Conservation (phyloP, 768 basidiomycete genomes). For the Sutorius australiensis region DNA sequence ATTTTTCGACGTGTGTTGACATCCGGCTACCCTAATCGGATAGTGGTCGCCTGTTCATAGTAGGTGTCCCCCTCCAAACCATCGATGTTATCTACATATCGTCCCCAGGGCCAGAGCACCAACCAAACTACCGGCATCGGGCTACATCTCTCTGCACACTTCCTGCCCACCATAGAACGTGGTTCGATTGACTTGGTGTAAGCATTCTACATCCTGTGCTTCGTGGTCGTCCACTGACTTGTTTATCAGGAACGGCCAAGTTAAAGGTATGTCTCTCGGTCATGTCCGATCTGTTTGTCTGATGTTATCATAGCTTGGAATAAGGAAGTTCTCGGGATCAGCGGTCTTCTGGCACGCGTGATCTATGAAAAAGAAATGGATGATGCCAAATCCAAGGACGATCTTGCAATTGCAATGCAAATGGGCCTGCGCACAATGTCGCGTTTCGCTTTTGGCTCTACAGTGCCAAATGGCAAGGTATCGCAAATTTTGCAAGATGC, state of each 20-base stretch:
- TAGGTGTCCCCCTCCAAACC: neutral
- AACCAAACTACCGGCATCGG: conserved; percentile 84
- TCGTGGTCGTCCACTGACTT: neutral
- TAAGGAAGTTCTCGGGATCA: conserved; percentile 75
- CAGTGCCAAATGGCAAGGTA: conserved; percentile 27
- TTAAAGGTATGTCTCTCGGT: conserved; percentile 50
- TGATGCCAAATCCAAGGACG: neutral
- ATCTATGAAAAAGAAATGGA: conserved; percentile 81
- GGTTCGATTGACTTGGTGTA: conserved; percentile 87
- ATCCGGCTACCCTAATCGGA: neutral
- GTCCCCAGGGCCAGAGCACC: conserved; percentile 76
- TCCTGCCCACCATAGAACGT: conserved; percentile 93
- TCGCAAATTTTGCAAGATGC: conserved; percentile 13
- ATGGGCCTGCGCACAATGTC: conserved; percentile 65
- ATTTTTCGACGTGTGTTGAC: neutral
- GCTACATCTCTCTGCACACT: conserved; percentile 66
- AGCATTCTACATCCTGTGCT: conserved; percentile 21
- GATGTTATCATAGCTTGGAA: conserved; percentile 67
- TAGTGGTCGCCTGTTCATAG: conserved; percentile 15
- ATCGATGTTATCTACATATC: neutral
- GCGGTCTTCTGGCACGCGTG: conserved; percentile 75
- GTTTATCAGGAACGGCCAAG: conserved; percentile 66
- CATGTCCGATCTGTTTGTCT: neutral
- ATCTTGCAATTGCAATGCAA: conserved; percentile 3
- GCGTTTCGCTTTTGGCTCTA: conserved; percentile 67